Conservation (phyloP, 129 eudicot species). For the Gnaphalium uliginosum region DNA sequence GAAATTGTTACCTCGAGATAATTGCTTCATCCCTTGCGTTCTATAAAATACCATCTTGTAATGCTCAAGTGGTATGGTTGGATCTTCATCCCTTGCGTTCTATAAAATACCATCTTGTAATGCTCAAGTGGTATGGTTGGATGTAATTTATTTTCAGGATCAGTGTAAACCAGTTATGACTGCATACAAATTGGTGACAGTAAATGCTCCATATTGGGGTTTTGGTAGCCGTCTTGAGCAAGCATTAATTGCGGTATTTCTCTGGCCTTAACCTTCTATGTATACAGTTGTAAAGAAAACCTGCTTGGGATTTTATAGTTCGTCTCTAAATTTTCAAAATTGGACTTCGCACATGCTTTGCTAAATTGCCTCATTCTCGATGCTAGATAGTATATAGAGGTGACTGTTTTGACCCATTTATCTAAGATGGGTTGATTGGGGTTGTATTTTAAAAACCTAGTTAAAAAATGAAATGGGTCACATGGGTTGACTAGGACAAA, state of each 20-base stretch:
- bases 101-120: too few species aligned
- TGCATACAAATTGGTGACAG: conserved; percentile 77
- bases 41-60: too few species aligned
- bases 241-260: conserved; percentile 59
- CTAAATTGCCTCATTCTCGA: neutral
- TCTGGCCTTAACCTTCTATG: conserved; percentile 3
- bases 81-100: neutral
- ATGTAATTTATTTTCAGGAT: conserved; percentile 44
- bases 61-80: too few species aligned
- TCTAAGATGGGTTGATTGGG: neutral
- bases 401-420: neutral
- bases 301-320: too few species aligned
- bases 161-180: conserved; percentile 75
- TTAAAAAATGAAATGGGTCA: neutral
- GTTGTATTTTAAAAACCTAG: neutral
- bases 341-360: neutral
- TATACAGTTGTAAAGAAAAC: neutral
- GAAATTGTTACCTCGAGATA: too few species aligned
- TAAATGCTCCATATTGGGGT: conserved; percentile 88
- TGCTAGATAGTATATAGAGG: neutral
- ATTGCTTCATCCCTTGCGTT: too few species aligned
- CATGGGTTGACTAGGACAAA: too few species aligned
- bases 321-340: too few species aligned
- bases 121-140: too few species aligned
- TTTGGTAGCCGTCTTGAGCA: conserved; percentile 70